These are phyloP conservation scores for Amoebophrya sp. DNA, from an alignment of 169 alveolate genomes.

Conservation along the genomic window DNA sequence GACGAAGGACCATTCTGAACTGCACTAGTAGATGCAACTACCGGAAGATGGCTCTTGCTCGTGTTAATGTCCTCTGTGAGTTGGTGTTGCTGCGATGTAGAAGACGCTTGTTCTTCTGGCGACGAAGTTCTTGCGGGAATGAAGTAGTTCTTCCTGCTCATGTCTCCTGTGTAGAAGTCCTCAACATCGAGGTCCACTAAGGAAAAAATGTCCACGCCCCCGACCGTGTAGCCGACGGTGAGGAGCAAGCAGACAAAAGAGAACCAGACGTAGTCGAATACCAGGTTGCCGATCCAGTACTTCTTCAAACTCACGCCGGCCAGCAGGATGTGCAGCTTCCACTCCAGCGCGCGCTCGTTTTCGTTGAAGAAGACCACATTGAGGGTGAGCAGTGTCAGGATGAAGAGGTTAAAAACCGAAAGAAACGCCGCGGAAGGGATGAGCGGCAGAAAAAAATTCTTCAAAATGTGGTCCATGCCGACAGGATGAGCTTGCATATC, in stretches of 20 bases:
- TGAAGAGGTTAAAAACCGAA: neutral
- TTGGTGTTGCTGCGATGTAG: too few relatives aligned
- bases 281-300: neutral
- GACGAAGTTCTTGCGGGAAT: too few relatives aligned
- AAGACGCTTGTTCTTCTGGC: too few relatives aligned
- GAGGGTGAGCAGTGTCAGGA: neutral
- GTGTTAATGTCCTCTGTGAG: too few relatives aligned
- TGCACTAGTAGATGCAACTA: too few relatives aligned
- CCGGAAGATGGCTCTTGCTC: too few relatives aligned
- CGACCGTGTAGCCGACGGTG: neutral
- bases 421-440: neutral
- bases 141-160: too few relatives aligned
- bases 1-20: too few relatives aligned
- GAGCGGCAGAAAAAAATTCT: neutral
- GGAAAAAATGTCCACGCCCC: neutral
- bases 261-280: neutral
- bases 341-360: neutral
- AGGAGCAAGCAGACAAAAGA: neutral
- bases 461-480: neutral
- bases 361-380: neutral
- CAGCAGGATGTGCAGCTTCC: conserved; percentile 22
- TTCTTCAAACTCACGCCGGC: neutral
- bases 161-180: too few relatives aligned
- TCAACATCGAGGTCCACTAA: too few relatives aligned
- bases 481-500: too few relatives aligned